Evolutionary conservation across 1,284 basidiomycete genomes (phyloP).

Genomic region (Leccinum holopus): DNA sequence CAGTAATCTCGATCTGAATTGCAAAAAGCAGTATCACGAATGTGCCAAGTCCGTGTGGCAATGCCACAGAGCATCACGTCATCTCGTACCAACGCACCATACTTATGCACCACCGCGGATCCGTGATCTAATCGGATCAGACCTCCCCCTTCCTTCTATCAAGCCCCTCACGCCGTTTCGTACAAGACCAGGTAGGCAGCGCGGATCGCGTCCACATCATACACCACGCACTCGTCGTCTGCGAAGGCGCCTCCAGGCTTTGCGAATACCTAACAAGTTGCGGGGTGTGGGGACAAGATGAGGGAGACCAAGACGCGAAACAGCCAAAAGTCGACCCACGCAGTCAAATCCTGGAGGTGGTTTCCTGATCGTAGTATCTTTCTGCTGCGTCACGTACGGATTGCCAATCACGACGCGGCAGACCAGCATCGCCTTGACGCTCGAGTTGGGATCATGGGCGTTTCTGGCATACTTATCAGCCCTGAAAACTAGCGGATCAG

Average conservation of each 20-base stretch:
- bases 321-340: conserved; percentile 13
- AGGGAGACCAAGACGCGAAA: neutral
- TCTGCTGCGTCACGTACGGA: neutral
- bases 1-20: too few species aligned
- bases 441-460: conserved; percentile 11
- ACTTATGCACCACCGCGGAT: too few species aligned
- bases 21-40: too few species aligned
- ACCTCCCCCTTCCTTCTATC: neutral
- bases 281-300: neutral
- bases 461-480: conserved; percentile 22
- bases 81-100: too few species aligned
- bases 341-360: conserved; percentile 24
- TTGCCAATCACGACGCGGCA: conserved; percentile 28
- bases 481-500: conserved; percentile 12
- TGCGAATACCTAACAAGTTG: conserved; percentile 18
- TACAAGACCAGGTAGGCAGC: conserved; percentile 30
- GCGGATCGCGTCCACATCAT: conserved; percentile 26
- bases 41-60: too few species aligned
- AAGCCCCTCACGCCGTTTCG: conserved; percentile 3
- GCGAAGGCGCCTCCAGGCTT: conserved; percentile 15
- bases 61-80: too few species aligned
- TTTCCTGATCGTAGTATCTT: conserved; percentile 15
- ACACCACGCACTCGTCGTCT: conserved; percentile 30
- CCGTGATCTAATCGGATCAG: too few species aligned
- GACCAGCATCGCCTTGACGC: conserved; percentile 24